Percentiles rank a stretch among this genome's conserved stretches.
Conservation (phyloP, 208 protist species). For the Porcisia deanei region DNA sequence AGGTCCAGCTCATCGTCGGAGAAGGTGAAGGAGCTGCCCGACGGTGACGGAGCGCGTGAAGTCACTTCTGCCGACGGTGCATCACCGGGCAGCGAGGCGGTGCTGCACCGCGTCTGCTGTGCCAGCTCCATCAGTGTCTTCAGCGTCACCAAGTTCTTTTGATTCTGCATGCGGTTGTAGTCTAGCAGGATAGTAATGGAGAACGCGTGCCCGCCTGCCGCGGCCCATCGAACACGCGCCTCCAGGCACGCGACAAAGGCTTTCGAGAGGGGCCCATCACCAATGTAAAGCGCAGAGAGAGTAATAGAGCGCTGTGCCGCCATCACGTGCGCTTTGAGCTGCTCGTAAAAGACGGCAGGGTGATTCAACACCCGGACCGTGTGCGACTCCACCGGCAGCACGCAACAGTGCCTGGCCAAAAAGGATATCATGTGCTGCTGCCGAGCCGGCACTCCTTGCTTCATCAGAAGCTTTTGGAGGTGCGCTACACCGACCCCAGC, state of each 20-base stretch:
- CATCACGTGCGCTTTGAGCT: constrained; percentile 49
- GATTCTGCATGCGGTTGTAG: constrained; percentile 84
- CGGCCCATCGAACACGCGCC: constrained; percentile 43
- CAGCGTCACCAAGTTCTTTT: constrained; percentile 58
- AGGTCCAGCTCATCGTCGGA: constrained; percentile 4
- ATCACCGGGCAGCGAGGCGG: constrained; percentile 14
- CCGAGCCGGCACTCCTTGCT: constrained; percentile 19
- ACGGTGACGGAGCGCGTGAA: not conserved
- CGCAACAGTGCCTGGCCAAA: constrained; percentile 57
- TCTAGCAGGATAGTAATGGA: constrained; percentile 71
- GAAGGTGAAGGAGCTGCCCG: not conserved
- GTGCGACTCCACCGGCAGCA: constrained; percentile 59
- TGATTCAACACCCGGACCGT: constrained; percentile 49
- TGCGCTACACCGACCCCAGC: constrained; percentile 9
- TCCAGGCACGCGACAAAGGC: constrained; percentile 58
- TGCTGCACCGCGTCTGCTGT: constrained; percentile 19
- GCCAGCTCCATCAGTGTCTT: constrained; percentile 41
- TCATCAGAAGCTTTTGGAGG: constrained; percentile 8
- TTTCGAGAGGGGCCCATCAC: constrained; percentile 61
- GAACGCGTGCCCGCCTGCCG: constrained; percentile 28
- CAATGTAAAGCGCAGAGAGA: constrained; percentile 89
- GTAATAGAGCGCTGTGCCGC: constrained; percentile 54
- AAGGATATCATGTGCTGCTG: constrained; percentile 61
- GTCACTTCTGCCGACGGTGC: not conserved
- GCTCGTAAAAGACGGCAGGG: constrained; percentile 70